Evolutionary conservation across 129 eudicot species (phyloP).

Genomic region (Pittosporum tobira): DNA sequence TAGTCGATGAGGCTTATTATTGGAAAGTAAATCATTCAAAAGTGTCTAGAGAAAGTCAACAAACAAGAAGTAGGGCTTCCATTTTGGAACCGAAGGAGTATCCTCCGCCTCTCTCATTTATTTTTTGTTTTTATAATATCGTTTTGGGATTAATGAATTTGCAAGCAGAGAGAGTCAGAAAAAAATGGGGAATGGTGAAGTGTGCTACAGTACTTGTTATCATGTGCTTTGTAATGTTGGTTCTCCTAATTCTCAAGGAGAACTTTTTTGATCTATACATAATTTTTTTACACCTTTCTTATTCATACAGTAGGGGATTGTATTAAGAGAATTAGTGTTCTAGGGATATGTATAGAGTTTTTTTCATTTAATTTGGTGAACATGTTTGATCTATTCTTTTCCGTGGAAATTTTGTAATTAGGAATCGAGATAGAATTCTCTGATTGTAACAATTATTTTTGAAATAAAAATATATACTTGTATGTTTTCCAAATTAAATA

Average conservation of each 20-base stretch:
- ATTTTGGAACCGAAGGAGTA: too few relatives aligned
- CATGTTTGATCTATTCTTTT: not conserved
- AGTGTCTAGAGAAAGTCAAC: too few relatives aligned
- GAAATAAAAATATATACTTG: too few relatives aligned
- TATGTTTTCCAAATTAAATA: too few relatives aligned
- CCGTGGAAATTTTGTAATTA: not conserved
- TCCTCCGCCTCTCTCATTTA: too few relatives aligned
- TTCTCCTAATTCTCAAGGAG: conserved; percentile 63
- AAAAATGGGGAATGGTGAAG: conserved; percentile 75
- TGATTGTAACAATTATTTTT: not conserved
- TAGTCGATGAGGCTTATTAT: too few relatives aligned
- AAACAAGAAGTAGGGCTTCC: too few relatives aligned
- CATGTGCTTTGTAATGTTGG: conserved; percentile 79
- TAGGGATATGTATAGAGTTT: not conserved
- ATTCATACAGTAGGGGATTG: not conserved
- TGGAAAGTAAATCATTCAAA: too few relatives aligned
- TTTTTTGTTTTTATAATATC: not conserved
- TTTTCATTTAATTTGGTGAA: not conserved
- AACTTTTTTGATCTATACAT: conserved; percentile 18
- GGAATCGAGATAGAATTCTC: not conserved
- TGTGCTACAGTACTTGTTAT: conserved; percentile 73
- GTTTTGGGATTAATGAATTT: conserved; percentile 12
- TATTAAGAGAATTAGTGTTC: not conserved
- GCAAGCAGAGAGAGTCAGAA: conserved; percentile 86
- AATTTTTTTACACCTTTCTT: not conserved